Evolutionary conservation across 2,329 filamentous ascomycete genomes (phyloP), one percentile per base, ranked within the genome.

Genomic region (Ophioceras dolichostomum): DNA sequence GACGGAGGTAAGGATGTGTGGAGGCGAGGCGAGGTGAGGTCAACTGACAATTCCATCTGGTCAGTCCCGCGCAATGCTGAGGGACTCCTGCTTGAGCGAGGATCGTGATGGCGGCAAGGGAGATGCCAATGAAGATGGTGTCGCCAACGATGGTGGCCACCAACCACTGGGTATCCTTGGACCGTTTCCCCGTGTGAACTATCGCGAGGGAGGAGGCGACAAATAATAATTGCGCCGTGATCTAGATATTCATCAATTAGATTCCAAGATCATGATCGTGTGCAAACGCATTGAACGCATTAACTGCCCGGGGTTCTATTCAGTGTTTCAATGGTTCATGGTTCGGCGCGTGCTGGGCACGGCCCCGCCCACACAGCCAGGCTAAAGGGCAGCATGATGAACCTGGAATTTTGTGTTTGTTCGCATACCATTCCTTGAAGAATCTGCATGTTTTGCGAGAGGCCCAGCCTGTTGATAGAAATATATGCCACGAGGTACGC

Each of bases 351-450:
- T n/a, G n/a, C n/a, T n/a, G n/a, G n/a, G n/a, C n/a, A n/a, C n/a
- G n/a, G n/a, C n/a, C n/a, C n/a, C n/a, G n/a, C n/a, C n/a, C n/a
- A n/a, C n/a, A n/a, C n/a, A n/a, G n/a, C n/a, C n/a, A n/a, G n/a
- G n/a, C n/a, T n/a, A n/a, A n/a, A n/a, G n/a, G n/a, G n/a, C n/a
- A n/a, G n/a, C n/a, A n/a, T n/a, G n/a, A n/a, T 26, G 24, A 13
- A 26, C 24, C 24, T 26, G 7, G 24, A 13, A 26, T 13, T 13
- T 26, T 26, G 24, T n/a, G n/a, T n/a, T n/a, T n/a, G n/a, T 21
- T 26, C 14, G 49, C 55, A 42, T 47, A 61, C 58, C 52, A 61
- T 43, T 35, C 57, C 39, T 45, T 60, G 55, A 17, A 60, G 40
- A 9, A 50, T 39, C 17, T 52, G 39, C 49, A 60, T 52, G 13